phyloP scores from a whole-genome alignment of 108 stramenopile genomes.

The Cyclotella choctawhatcheeana region DNA sequence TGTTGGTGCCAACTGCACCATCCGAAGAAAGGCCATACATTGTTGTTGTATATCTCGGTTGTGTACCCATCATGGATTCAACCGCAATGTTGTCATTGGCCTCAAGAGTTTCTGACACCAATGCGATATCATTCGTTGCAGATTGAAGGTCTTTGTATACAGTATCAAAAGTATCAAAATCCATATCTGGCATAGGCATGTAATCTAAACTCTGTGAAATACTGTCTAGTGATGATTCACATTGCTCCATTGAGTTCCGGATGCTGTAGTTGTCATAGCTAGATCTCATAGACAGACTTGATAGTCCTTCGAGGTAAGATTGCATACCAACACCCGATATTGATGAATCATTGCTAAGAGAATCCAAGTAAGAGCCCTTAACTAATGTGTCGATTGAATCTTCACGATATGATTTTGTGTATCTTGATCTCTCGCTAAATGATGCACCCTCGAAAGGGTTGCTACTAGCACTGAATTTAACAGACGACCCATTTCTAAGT shows the following conservation, averaged over 20 bases:
- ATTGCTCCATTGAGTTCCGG: not conserved
- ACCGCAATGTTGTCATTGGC: too few relatives aligned
- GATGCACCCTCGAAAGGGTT: not conserved
- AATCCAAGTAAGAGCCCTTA: slow-evolving; percentile 6
- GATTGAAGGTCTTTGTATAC: not conserved
- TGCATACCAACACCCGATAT: not conserved
- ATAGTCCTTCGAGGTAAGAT: slow-evolving; percentile 8
- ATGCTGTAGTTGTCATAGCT: not conserved
- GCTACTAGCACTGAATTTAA: not conserved
- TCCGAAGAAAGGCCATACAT: not conserved
- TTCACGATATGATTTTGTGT: not conserved
- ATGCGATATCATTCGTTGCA: slow-evolving; percentile 7
- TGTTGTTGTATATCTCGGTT: not conserved
- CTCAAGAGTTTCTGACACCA: not conserved
- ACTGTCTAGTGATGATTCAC: slow-evolving; percentile 1
- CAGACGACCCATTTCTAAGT: not conserved
- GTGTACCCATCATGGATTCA: too few relatives aligned
- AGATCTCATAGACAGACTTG: not conserved
- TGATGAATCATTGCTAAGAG: not conserved
- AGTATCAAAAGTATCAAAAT: not conserved
- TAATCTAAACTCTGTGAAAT: not conserved
- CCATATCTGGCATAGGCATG: not conserved
- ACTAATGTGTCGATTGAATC: not conserved
- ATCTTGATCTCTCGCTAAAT: not conserved
- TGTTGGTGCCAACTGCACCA: not conserved